These are phyloP conservation scores for Borealophlyctis nickersoniae DNA, from an alignment of 192 early-diverging fungal genomes.

Conservation along the genomic window DNA sequence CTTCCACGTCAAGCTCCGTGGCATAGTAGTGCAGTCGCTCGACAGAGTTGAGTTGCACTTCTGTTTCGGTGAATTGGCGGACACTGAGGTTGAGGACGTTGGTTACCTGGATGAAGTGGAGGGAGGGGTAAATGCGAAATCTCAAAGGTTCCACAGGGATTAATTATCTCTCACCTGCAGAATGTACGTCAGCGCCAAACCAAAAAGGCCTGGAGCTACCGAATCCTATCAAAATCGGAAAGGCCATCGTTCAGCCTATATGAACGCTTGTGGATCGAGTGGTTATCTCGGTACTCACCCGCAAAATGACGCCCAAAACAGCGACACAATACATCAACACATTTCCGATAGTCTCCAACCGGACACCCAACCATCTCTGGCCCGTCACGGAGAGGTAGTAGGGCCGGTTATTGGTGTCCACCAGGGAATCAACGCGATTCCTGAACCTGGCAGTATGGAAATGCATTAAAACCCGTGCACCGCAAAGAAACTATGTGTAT, in stretches of 20 bases:
- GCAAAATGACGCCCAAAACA: slow-evolving; percentile 52
- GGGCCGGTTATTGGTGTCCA: slow-evolving; percentile 21
- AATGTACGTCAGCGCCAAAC: slow-evolving; percentile 36
- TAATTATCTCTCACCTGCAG: too few relatives aligned
- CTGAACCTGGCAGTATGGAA: slow-evolving; percentile 80
- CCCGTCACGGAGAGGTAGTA: slow-evolving; percentile 19
- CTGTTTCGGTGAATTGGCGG: slow-evolving; percentile 54
- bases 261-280: too few relatives aligned
- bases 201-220: slow-evolving; percentile 29
- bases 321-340: slow-evolving; percentile 61
- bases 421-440: slow-evolving; percentile 34
- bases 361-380: slow-evolving; percentile 37
- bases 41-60: slow-evolving; percentile 42
- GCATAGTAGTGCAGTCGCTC: slow-evolving; percentile 48
- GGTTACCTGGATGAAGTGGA: too few relatives aligned
- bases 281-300: background rate
- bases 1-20: slow-evolving; percentile 31
- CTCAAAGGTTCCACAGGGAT: too few relatives aligned
- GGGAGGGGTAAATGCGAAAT: too few relatives aligned
- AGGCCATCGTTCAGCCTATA: too few relatives aligned
- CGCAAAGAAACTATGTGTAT: too few relatives aligned
- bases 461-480: slow-evolving; percentile 71
- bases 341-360: slow-evolving; percentile 26
- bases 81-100: slow-evolving; percentile 65
- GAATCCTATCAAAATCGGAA: too few relatives aligned